phyloP scores from a whole-genome alignment of 2,329 filamentous ascomycete species.

The Apiospora rasikravindrae region DNA sequence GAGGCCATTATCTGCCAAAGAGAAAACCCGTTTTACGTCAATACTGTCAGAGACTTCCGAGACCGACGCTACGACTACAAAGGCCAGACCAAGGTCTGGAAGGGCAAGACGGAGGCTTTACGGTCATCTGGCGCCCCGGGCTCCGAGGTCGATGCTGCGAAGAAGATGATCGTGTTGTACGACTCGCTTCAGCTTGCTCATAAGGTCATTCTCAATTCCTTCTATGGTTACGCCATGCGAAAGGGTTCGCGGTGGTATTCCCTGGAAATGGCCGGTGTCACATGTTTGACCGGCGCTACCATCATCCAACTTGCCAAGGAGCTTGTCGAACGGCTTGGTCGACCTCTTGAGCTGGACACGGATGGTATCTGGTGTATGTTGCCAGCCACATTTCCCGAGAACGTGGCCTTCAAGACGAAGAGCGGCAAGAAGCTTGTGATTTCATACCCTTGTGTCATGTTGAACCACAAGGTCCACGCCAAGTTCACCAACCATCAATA shows the following conservation, averaged over 20 bases:
- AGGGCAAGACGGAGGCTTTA: conserved; percentile 88
- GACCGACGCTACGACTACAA: conserved; percentile 99
- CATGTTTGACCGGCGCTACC: conserved; percentile 91
- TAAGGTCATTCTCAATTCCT: conserved; percentile 98
- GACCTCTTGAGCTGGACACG: conserved; percentile 92
- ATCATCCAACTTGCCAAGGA: conserved; percentile 97
- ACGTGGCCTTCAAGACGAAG: conserved; percentile 91
- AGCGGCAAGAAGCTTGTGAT: conserved; percentile 97
- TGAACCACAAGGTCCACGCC: conserved; percentile 95
- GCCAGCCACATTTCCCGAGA: conserved; percentile 93
- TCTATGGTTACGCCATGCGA: conserved; percentile 99
- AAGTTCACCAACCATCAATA: conserved; percentile 98
- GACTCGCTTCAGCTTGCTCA: conserved; percentile 96
- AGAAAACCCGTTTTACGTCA: conserved; percentile 97
- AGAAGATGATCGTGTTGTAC: conserved; percentile 98
- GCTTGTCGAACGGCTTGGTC: conserved; percentile 89
- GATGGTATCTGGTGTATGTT: conserved; percentile 99
- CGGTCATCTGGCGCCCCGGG: conserved; percentile 80
- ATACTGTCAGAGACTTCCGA: conserved; percentile 94
- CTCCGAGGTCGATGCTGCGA: conserved; percentile 85
- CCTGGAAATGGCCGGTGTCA: conserved; percentile 98
- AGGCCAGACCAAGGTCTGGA: conserved; percentile 97
- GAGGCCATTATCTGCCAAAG: conserved; percentile 98
- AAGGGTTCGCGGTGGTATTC: conserved; percentile 99
- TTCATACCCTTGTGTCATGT: conserved; percentile 98